These are phyloP conservation scores for Anthracocystis walkeri DNA, from an alignment of 1,284 basidiomycete species.

Conservation along the genomic window DNA sequence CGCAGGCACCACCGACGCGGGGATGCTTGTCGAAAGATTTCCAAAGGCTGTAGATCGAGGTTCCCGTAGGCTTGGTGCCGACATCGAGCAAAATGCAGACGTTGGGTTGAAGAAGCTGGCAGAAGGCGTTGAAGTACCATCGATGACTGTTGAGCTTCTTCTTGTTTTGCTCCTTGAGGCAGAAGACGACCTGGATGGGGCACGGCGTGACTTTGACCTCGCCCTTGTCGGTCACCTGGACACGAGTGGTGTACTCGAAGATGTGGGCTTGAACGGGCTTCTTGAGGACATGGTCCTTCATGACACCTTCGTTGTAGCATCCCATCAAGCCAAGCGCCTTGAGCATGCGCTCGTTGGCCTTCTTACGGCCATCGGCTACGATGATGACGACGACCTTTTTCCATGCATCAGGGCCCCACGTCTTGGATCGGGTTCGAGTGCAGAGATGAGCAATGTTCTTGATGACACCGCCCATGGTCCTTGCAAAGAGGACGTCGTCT, in stretches of 20 bases:
- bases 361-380: slow-evolving; percentile 92
- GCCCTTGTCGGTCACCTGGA: slow-evolving; percentile 90
- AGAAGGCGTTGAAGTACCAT: slow-evolving; percentile 70
- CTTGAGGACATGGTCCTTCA: slow-evolving; percentile 89
- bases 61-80: slow-evolving; percentile 82
- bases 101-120: slow-evolving; percentile 75
- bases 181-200: slow-evolving; percentile 70
- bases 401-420: slow-evolving; percentile 96
- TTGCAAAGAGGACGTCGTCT: slow-evolving; percentile 90
- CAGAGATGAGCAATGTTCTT: slow-evolving; percentile 75
- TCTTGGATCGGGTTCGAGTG: slow-evolving; percentile 89
- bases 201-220: slow-evolving; percentile 60
- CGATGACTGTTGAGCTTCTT: slow-evolving; percentile 67
- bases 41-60: slow-evolving; percentile 89
- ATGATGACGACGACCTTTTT: slow-evolving; percentile 80
- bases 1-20: slow-evolving; percentile 94
- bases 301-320: slow-evolving; percentile 77
- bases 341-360: slow-evolving; percentile 90
- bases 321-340: slow-evolving; percentile 78
- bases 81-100: slow-evolving; percentile 95
- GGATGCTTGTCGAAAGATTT: slow-evolving; percentile 96
- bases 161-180: slow-evolving; percentile 68
- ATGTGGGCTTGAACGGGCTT: slow-evolving; percentile 90
- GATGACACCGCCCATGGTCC: slow-evolving; percentile 97
- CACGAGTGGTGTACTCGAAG: slow-evolving; percentile 94